These are phyloP conservation scores for Magnolia changhungtana DNA, from an alignment of 164 flowering plant species.

Conservation along the genomic window DNA sequence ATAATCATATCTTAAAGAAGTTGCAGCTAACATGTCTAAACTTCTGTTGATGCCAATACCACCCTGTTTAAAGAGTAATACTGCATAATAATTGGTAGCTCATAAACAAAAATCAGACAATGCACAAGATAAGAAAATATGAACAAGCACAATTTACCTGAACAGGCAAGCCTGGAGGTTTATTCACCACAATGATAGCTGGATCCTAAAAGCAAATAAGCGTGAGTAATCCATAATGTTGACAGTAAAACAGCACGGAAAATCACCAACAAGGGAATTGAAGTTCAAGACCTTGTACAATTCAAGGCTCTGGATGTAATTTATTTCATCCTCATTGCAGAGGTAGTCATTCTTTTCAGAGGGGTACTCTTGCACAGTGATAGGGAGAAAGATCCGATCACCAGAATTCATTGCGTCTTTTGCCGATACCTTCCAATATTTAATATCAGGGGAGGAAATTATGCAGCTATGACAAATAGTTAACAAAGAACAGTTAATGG, in stretches of 20 bases:
- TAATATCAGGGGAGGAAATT: background rate
- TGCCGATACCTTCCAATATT: slow-evolving; percentile 60
- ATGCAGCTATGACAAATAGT: background rate
- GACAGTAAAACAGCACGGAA: slow-evolving; percentile 5
- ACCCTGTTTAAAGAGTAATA: slow-evolving; percentile 49
- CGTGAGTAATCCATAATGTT: background rate
- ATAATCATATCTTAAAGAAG: slow-evolving; percentile 56
- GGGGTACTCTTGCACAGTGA: slow-evolving; percentile 44
- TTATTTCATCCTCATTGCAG: slow-evolving; percentile 55
- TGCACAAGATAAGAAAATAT: background rate
- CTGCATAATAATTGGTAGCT: background rate
- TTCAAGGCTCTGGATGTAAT: slow-evolving; percentile 59
- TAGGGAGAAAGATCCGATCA: slow-evolving; percentile 76
- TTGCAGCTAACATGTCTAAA: slow-evolving; percentile 74
- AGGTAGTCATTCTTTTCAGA: slow-evolving; percentile 24
- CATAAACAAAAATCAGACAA: slow-evolving; percentile 3
- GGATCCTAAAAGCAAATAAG: slow-evolving; percentile 53
- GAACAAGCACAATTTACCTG: slow-evolving; percentile 46
- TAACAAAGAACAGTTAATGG: background rate
- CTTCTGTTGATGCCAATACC: slow-evolving; percentile 79
- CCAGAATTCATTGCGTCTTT: slow-evolving; percentile 68
- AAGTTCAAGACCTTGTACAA: slow-evolving; percentile 62
- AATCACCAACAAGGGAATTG: slow-evolving; percentile 8
- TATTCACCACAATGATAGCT: slow-evolving; percentile 77
- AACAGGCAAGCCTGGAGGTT: slow-evolving; percentile 93